phyloP scores from a whole-genome alignment of 805 yeast genomes.

The Lipomyces sp. region DNA sequence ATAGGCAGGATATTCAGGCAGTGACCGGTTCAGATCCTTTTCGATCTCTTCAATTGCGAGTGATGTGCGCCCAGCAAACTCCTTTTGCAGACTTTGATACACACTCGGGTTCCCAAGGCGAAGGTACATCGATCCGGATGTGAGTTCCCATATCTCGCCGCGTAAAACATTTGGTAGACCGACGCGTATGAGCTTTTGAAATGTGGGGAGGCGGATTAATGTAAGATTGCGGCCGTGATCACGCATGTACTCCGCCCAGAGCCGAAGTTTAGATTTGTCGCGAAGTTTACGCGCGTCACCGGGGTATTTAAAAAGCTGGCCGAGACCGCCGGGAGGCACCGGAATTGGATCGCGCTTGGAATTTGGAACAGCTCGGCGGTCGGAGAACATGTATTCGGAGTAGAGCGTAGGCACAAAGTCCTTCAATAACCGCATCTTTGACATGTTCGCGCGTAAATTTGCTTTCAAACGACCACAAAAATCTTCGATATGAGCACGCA shows the following conservation, averaged over 20 bases:
- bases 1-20: slow-evolving; percentile 95
- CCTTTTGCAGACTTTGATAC: slow-evolving; percentile 57
- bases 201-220: slow-evolving; percentile 67
- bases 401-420: slow-evolving; percentile 70
- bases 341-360: slow-evolving; percentile 42
- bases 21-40: slow-evolving; percentile 87
- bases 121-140: slow-evolving; percentile 78
- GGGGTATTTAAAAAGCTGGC: slow-evolving; percentile 79
- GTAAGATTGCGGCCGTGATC: slow-evolving; percentile 83
- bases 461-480: slow-evolving; percentile 69
- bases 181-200: slow-evolving; percentile 77
- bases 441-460: slow-evolving; percentile 59
- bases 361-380: slow-evolving; percentile 2
- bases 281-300: slow-evolving; percentile 76
- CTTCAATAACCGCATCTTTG: slow-evolving; percentile 57
- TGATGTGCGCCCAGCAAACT: slow-evolving; percentile 62
- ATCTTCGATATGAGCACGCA: slow-evolving; percentile 71
- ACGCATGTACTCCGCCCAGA: slow-evolving; percentile 90
- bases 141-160: slow-evolving; percentile 95
- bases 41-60: slow-evolving; percentile 94
- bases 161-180: slow-evolving; percentile 92
- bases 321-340: slow-evolving; percentile 81
- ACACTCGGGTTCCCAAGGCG: slow-evolving; percentile 61
- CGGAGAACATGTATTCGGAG: slow-evolving; percentile 69
- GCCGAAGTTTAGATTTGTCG: slow-evolving; percentile 79